phyloP scores from a whole-genome alignment of 1,139 yeast species.

The Candida sanyaensis region DNA sequence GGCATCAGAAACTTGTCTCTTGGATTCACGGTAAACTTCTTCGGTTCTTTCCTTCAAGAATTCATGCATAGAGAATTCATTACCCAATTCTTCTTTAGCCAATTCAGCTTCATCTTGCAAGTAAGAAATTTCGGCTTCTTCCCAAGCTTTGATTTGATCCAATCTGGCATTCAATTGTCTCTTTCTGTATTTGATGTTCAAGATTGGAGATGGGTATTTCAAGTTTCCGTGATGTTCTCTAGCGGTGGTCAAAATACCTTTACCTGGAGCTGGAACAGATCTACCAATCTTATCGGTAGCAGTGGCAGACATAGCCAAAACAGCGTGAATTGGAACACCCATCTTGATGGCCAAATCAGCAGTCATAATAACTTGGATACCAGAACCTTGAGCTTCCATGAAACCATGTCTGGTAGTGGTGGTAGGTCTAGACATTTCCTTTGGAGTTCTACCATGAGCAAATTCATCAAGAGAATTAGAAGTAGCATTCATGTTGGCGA shows the following conservation, averaged over 20 bases:
- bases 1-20: conserved; percentile 84
- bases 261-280: conserved; percentile 99
- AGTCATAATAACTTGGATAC: conserved; percentile 95
- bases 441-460: conserved; percentile 95
- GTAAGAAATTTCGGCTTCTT: conserved; percentile 72
- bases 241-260: conserved; percentile 98
- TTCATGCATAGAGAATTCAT: conserved; percentile 48
- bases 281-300: conserved; percentile 98
- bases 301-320: conserved; percentile 91
- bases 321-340: conserved; percentile 99
- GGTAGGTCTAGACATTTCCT: conserved; percentile 98
- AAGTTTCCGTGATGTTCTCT: conserved; percentile 86
- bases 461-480: conserved; percentile 84
- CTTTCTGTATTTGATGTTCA: conserved; percentile 91
- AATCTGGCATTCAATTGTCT: conserved; percentile 86
- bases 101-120: conserved; percentile 50
- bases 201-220: conserved; percentile 77
- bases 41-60: conserved; percentile 83
- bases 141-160: conserved; percentile 79
- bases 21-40: conserved; percentile 84
- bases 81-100: conserved; percentile 69
- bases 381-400: conserved; percentile 99
- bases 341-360: conserved; percentile 91
- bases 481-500: conserved; percentile 98
- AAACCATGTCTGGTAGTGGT: conserved; percentile 96